Conservation (phyloP, 139 green algal species). For the Tetraselmis chui region DNA sequence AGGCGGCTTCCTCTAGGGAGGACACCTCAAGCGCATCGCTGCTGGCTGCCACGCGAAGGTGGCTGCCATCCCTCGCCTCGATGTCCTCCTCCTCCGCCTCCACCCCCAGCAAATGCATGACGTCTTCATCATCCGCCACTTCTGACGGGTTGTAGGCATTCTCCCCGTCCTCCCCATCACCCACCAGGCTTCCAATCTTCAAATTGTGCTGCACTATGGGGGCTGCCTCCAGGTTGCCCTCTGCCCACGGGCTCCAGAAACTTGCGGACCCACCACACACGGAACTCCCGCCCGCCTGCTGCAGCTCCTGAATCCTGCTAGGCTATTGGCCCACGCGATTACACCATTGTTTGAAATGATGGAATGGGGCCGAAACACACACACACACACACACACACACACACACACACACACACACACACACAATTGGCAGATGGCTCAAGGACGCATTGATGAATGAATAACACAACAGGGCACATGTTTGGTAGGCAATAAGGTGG, state of each 20-base stretch:
- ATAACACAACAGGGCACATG: too few relatives aligned
- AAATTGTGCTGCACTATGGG: not conserved
- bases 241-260: not conserved
- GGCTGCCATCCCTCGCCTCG: not conserved
- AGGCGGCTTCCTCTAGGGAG: too few relatives aligned
- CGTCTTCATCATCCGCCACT: not conserved
- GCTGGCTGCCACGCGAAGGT: not conserved
- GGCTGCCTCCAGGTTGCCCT: not conserved
- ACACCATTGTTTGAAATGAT: too few relatives aligned
- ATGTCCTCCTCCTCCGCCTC: not conserved
- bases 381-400: not conserved
- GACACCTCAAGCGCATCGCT: not conserved
- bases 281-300: not conserved
- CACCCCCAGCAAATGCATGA: not conserved
- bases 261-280: too few relatives aligned
- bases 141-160: not conserved
- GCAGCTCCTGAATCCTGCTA: not conserved
- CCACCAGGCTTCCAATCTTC: not conserved
- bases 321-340: not conserved
- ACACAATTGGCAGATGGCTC: not conserved
- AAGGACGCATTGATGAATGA: too few relatives aligned
- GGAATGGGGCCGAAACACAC: too few relatives aligned
- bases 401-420: not conserved
- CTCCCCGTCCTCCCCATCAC: not conserved
- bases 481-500: too few relatives aligned